These are phyloP conservation scores for Fraxinus xanthoxyloides DNA, from an alignment of 305 asterid species.

Conservation along the genomic window DNA sequence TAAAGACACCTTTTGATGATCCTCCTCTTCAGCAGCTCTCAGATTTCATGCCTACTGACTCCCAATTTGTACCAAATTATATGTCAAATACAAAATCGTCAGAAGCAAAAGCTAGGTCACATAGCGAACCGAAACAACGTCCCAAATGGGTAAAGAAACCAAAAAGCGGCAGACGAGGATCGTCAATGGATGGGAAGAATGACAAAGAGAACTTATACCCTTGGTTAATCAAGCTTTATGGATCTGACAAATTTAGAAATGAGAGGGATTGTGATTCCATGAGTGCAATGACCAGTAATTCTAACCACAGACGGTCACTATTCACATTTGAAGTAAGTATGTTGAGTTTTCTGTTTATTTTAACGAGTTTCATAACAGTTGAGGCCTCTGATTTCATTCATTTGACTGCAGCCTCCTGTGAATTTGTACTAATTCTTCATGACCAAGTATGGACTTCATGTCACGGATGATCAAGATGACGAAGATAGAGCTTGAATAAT, in stretches of 20 bases:
- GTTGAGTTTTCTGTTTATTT: constrained; percentile 6
- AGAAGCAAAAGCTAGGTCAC: constrained; percentile 70
- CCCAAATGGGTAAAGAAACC: constrained; percentile 43
- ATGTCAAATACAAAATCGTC: constrained; percentile 68
- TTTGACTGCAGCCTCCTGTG: constrained; percentile 49
- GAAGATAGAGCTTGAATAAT: constrained; percentile 7
- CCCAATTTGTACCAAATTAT: constrained; percentile 43
- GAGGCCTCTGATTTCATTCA: constrained; percentile 27
- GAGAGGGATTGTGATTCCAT: constrained; percentile 32
- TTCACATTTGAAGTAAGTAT: constrained; percentile 35
- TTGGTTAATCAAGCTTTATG: constrained; percentile 46
- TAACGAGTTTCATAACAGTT: constrained; percentile 8
- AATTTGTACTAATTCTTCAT: constrained; percentile 40
- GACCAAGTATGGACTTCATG: constrained; percentile 11
- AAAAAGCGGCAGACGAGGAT: constrained; percentile 41
- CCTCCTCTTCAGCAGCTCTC: constrained; percentile 27
- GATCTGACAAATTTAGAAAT: constrained; percentile 32
- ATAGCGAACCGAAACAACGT: constrained; percentile 71
- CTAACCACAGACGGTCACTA: constrained; percentile 26
- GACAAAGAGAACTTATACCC: constrained; percentile 43
- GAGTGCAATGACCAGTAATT: constrained; percentile 26
- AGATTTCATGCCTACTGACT: constrained; percentile 25
- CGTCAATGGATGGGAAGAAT: constrained; percentile 42
- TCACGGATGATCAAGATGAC: constrained; percentile 12
- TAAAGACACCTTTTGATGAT: constrained; percentile 19